Conservation (phyloP, 331 rosid species). For the Pyracantha coccinea region DNA sequence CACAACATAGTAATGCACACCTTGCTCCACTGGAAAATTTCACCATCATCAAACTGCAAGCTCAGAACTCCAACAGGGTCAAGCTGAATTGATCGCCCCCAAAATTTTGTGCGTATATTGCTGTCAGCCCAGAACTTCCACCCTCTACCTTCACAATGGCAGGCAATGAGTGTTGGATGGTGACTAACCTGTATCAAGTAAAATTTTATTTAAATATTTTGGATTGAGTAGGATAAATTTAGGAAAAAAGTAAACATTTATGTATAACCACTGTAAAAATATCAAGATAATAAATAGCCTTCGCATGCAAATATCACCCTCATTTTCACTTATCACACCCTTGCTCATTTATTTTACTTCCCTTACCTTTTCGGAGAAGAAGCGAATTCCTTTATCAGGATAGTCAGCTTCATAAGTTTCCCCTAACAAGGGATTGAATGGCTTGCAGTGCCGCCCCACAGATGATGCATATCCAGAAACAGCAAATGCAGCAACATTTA, state of each 20-base stretch:
- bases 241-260: neutral
- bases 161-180: constrained; percentile 95
- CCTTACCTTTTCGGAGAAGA: constrained; percentile 96
- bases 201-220: neutral
- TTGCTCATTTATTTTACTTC: neutral
- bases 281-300: neutral
- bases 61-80: constrained; percentile 89
- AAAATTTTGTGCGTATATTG: constrained; percentile 90
- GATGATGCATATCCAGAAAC: constrained; percentile 97
- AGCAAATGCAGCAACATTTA: constrained; percentile 96
- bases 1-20: constrained; percentile 29
- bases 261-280: neutral
- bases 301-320: neutral
- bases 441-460: constrained; percentile 95
- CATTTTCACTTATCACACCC: neutral
- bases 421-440: constrained; percentile 94
- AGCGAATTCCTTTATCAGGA: constrained; percentile 89
- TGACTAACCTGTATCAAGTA: constrained; percentile 81
- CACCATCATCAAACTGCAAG: constrained; percentile 93
- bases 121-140: constrained; percentile 99
- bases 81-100: constrained; percentile 98
- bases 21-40: constrained; percentile 98
- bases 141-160: constrained; percentile 98
- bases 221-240: neutral
- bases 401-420: constrained; percentile 97